Base-by-base conservation (phyloP, 495 filamentous ascomycete species). In the Xylaria acuta region DNA sequence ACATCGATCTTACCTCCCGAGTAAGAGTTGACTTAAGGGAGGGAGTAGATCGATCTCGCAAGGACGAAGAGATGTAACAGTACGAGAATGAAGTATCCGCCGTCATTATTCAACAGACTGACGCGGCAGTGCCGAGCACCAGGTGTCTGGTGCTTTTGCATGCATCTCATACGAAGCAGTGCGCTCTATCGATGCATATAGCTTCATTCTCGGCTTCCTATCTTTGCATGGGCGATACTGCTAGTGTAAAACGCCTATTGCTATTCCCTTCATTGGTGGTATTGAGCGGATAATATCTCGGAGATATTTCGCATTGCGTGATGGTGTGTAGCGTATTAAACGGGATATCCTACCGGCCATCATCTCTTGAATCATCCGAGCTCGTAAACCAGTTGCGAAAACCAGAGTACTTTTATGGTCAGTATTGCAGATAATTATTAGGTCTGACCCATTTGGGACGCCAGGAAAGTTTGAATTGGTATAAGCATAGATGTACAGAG, bases 401-500 rank as follows among this genome's bases (percentile, higher is more conserved):
- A 18, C n/a, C 9, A 11, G 27, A 40, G 12, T 53, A 22, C 18
- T 7, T 22, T 8, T 32, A 12, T 69, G 20, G 45, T 20, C 40
- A 8, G 25, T 27, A n/a, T 18, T 9, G 43, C 12, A 8, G 25
- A 45, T 58, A 25, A 47, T 47, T 32, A 38, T 43, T 51, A 12
- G 43, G 34, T n/a, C 54, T 47, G 71, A 41, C 45, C 67, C 16
- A 69, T 38, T 25, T 27, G 34, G 43, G 62, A 14, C 51, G 38
- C 51, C 59, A 27, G 32, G 40, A 59, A 67, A 41, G 63, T 51
- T 40, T 72, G 62, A 65, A 72, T 72, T 72, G 70, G 63, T 72
- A 72, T 72, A 72, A 64, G 69, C 82, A 82, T 81, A 82, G 75
- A 81, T 84, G 76, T 83, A 84, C 79, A 74, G 72, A 75, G 74